Evolutionary conservation across 805 yeast genomes (phyloP).

Genomic region (Pichia rugopelliculosa): DNA sequence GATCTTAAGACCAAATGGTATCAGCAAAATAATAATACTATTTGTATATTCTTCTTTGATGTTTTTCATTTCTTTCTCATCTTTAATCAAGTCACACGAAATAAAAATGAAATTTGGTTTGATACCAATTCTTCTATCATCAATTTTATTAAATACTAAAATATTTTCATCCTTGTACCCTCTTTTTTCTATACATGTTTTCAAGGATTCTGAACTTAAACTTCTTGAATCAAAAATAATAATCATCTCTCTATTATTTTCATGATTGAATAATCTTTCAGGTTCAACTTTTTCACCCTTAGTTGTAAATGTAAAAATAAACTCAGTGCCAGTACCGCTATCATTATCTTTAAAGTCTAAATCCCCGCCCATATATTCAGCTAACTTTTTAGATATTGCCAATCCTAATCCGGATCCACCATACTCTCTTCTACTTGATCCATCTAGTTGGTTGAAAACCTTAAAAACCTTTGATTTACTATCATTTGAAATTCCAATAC

Average conservation of each 20-base stretch:
- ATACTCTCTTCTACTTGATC: slow-evolving; percentile 41
- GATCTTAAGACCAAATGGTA: slow-evolving; percentile 6
- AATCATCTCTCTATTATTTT: slow-evolving; percentile 12
- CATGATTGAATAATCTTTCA: neutral
- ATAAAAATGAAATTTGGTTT: slow-evolving; percentile 1
- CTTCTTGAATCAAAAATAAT: slow-evolving; percentile 29
- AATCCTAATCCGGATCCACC: slow-evolving; percentile 71
- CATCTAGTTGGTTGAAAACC: slow-evolving; percentile 51
- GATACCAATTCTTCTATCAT: neutral
- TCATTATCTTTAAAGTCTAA: slow-evolving; percentile 35
- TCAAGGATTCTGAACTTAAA: slow-evolving; percentile 29
- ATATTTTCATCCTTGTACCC: slow-evolving; percentile 17
- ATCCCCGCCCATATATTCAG: slow-evolving; percentile 63
- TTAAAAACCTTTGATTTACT: slow-evolving; percentile 38
- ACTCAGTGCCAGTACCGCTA: slow-evolving; percentile 42
- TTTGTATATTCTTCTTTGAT: neutral
- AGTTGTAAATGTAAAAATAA: slow-evolving; percentile 32
- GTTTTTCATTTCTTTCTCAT: neutral
- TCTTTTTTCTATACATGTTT: slow-evolving; percentile 28
- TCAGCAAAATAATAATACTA: neutral
- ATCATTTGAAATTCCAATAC: slow-evolving; percentile 44
- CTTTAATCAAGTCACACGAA: neutral
- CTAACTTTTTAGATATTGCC: slow-evolving; percentile 75
- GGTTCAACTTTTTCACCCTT: slow-evolving; percentile 13
- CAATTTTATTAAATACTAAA: neutral